Evolutionary conservation across 73 alveolate species (phyloP).

Genomic region (Tetrahymena borealis): DNA sequence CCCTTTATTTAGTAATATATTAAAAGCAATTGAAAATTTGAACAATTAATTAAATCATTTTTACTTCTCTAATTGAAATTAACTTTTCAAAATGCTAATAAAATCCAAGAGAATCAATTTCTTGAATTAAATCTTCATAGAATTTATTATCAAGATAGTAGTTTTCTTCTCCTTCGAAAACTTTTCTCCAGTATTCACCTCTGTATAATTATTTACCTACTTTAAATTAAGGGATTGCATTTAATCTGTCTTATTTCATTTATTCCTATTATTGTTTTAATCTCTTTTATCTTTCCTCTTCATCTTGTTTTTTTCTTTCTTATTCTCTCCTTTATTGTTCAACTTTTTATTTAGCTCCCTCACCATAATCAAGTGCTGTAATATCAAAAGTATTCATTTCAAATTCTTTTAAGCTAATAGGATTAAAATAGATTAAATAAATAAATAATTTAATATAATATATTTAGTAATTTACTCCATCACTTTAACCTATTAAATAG

Average conservation of each 20-base stretch:
- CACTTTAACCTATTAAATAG: background rate
- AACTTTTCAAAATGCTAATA: background rate
- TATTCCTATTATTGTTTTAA: background rate
- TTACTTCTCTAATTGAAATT: background rate
- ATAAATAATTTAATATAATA: background rate
- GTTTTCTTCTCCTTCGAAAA: background rate
- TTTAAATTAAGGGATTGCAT: background rate
- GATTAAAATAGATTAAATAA: background rate
- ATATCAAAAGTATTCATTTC: background rate
- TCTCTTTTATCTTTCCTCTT: background rate
- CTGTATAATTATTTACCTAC: background rate
- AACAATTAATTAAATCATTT: background rate
- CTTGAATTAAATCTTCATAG: background rate
- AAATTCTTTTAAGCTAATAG: background rate
- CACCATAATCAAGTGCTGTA: background rate
- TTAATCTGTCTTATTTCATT: background rate
- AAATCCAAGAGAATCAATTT: background rate
- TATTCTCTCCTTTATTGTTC: background rate
- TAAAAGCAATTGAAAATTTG: background rate
- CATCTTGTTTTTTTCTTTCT: background rate
- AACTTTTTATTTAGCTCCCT: background rate
- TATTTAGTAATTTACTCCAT: background rate
- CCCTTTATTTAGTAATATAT: background rate
- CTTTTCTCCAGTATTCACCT: background rate
- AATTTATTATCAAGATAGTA: background rate